Conservation (phyloP, 2,329 filamentous ascomycete species). For the Beauveria australis region DNA sequence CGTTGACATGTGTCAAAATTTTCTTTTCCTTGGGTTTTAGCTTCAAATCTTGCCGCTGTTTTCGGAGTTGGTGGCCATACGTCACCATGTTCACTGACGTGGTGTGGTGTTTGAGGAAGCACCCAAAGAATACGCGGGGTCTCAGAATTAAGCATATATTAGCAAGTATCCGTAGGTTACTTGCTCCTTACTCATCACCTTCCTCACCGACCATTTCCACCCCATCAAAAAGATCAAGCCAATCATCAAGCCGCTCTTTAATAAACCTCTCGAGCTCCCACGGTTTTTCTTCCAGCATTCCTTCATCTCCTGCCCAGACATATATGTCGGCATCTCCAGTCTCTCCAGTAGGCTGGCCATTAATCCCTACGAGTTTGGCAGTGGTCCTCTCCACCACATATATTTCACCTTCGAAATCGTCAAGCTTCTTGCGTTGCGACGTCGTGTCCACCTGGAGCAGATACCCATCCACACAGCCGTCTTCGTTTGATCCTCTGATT, state of each 20-base stretch:
- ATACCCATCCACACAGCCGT: conserved; percentile 18
- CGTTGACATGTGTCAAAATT: no score
- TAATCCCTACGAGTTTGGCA: conserved; percentile 4
- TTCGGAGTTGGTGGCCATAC: no score
- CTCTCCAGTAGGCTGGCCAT: background rate
- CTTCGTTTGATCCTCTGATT: conserved; percentile 6
- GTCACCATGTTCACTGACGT: no score
- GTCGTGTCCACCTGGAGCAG: conserved; percentile 16
- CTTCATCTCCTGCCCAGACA: conserved; percentile 19
- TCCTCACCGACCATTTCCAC: conserved; percentile 14
- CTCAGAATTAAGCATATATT: no score
- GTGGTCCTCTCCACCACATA: conserved; percentile 15
- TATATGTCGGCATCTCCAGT: conserved; percentile 23
- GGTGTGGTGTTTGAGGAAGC: no score
- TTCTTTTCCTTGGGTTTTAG: no score
- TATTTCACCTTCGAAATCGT: conserved; percentile 24
- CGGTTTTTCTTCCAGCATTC: conserved; percentile 12
- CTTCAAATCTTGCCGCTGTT: no score
- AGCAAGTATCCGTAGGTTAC: no score
- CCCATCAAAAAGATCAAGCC: conserved; percentile 19
- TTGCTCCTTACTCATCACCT: no score
- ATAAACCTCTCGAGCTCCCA: conserved; percentile 21
- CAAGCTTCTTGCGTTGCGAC: conserved; percentile 23
- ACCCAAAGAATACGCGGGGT: no score
- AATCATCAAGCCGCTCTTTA: conserved; percentile 19